These are phyloP conservation scores for Backusella westeae DNA, from an alignment of 192 early-diverging fungal genomes.

Conservation along the genomic window DNA sequence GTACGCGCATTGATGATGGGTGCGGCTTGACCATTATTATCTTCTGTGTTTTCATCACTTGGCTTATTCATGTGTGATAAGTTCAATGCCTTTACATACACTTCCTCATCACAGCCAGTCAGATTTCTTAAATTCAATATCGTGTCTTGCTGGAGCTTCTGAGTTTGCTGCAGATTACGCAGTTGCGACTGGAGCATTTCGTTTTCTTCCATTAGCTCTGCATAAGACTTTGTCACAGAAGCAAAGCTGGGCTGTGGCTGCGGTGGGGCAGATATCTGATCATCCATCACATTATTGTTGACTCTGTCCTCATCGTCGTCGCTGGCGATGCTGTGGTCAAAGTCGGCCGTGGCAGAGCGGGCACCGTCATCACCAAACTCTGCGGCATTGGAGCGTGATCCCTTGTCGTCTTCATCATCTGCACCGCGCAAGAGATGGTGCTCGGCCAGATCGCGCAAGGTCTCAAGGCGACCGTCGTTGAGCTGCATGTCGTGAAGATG, in stretches of 20 bases:
- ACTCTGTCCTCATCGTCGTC: constrained; percentile 16
- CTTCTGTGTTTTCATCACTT: no score
- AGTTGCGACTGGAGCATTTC: constrained; percentile 35
- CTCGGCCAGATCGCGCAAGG: constrained; percentile 10
- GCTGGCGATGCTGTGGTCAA: constrained; percentile 14
- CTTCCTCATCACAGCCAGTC: constrained; percentile 15
- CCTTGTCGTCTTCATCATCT: constrained; percentile 26
- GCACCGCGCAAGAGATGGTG: not conserved
- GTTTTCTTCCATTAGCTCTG: constrained; percentile 38
- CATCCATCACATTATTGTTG: constrained; percentile 20
- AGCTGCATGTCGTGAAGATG: not conserved
- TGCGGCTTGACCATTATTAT: not conserved
- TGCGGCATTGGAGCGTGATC: constrained; percentile 33
- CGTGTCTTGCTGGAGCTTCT: constrained; percentile 33
- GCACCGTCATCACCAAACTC: constrained; percentile 39
- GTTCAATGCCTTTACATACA: constrained; percentile 13
- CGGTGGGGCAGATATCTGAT: constrained; percentile 37
- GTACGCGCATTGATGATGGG: constrained; percentile 20
- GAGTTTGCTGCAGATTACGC: constrained; percentile 23
- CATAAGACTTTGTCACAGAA: constrained; percentile 32
- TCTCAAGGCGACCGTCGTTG: not conserved
- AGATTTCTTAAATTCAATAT: constrained; percentile 30
- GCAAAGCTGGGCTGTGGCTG: constrained; percentile 43
- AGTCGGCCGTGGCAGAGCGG: constrained; percentile 30
- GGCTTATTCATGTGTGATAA: not conserved